Evolutionary conservation across 768 basidiomycete species (phyloP).

Genomic region (Ramaria sp.): DNA sequence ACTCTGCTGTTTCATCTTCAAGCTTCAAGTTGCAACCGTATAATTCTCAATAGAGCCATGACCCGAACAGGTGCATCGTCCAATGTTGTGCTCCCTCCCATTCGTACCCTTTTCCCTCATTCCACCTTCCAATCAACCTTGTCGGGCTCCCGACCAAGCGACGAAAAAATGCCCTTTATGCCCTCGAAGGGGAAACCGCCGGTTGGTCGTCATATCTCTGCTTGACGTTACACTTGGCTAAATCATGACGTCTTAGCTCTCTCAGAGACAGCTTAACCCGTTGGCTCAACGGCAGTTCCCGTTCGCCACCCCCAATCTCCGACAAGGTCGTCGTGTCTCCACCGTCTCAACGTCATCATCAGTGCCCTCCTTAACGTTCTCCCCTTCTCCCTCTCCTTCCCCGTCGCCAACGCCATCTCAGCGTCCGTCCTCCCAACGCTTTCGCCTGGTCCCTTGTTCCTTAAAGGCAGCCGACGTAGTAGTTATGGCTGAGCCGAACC

Average conservation of each 20-base stretch:
- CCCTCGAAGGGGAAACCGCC: not conserved
- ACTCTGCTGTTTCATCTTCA: not conserved
- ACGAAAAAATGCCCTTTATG: not conserved
- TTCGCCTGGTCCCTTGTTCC: slow-evolving; percentile 2
- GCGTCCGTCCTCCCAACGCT: not conserved
- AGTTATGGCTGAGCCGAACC: not conserved
- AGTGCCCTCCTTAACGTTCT: not conserved
- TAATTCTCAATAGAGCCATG: not conserved
- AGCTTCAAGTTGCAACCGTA: not conserved
- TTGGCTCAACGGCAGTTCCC: not conserved
- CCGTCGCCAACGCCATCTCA: not conserved
- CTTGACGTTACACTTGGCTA: not conserved
- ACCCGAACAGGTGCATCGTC: not conserved
- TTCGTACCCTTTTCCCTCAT: slow-evolving; percentile 4
- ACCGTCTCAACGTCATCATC: not conserved
- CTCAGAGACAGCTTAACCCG: not conserved
- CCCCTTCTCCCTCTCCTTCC: slow-evolving; percentile 4
- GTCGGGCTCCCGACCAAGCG: not conserved
- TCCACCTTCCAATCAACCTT: not conserved
- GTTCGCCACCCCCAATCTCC: not conserved
- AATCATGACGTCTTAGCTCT: not conserved
- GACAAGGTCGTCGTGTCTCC: not conserved
- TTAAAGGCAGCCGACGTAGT: not conserved
- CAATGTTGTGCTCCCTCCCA: slow-evolving; percentile 1
- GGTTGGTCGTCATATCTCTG: not conserved